These are phyloP conservation scores for Nepenthes mirabilis DNA, from an alignment of 148 eudicot genomes.

Conservation along the genomic window DNA sequence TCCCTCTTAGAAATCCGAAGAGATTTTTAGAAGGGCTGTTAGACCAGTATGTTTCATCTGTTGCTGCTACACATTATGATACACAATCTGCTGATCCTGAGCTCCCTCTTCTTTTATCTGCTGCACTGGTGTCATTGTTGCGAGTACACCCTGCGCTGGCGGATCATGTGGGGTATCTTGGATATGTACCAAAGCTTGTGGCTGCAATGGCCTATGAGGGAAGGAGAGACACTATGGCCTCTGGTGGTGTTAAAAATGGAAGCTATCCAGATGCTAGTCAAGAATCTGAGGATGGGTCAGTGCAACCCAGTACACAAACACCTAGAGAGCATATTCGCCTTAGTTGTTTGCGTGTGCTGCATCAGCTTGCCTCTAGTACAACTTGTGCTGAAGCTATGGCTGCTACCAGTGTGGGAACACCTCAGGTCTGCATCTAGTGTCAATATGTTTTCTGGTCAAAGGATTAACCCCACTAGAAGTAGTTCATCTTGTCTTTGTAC, in stretches of 20 bases:
- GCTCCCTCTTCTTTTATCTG: slow-evolving; percentile 90
- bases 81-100: slow-evolving; percentile 70
- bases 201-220: slow-evolving; percentile 97
- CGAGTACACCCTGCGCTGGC: slow-evolving; percentile 97
- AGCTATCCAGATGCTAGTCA: slow-evolving; percentile 21
- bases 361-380: slow-evolving; percentile 98
- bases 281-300: slow-evolving; percentile 46
- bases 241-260: slow-evolving; percentile 37
- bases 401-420: slow-evolving; percentile 95
- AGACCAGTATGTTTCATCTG: slow-evolving; percentile 95
- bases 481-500: too few species aligned
- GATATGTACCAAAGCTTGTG: slow-evolving; percentile 94
- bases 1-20: slow-evolving; percentile 94
- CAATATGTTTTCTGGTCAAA: not conserved
- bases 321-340: slow-evolving; percentile 95
- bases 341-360: slow-evolving; percentile 92
- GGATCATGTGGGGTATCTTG: slow-evolving; percentile 99
- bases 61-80: slow-evolving; percentile 88
- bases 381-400: slow-evolving; percentile 99
- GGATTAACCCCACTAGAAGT: too few species aligned
- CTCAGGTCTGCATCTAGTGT: slow-evolving; percentile 44
- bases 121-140: slow-evolving; percentile 86
- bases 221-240: slow-evolving; percentile 87
- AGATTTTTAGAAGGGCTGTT: slow-evolving; percentile 87
- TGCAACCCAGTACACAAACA: slow-evolving; percentile 49